Base-by-base conservation (phyloP, 2,329 filamentous ascomycete species). In the Diaporthe citri region DNA sequence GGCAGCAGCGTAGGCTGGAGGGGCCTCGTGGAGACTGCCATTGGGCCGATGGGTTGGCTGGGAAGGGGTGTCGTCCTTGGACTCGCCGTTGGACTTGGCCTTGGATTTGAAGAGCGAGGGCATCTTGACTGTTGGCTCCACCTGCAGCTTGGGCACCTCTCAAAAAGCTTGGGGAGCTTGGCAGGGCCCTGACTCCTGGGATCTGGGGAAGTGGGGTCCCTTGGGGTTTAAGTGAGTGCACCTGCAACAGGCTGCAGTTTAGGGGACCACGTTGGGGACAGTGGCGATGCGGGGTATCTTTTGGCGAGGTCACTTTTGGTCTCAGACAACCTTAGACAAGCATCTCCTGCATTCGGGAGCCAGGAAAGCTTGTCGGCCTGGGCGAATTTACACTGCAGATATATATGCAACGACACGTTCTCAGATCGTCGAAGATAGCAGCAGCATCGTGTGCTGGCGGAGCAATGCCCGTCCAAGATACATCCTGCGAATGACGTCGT, bases 101-200 rank as follows among this genome's bases (percentile, higher is more conserved):
- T 66, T 66, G 8, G 64, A 69, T 17, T 41, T 69, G 64, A 69
- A 69, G 15, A 69, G 64, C 34, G 64, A 67, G 20, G 62, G 64
- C 64, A 69, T 69, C 64, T 69, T 55, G 64, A 13, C 62, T 34
- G 4, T 36, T 17, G 17, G 4, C 41, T 48, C 64, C 46, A 36
- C 46, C 17, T 51, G 22, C 34, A 41, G 56, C 10, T n/a, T 12
- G 56, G 56, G 22, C 56, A 25, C 20, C 28, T 34, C 22, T 22
- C 34, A 59, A 41, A 36, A 59, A 13, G 25, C 57, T 60, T 60
- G 25, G 41, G 28, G 46, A 39, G 34, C 64, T 69, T 67, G 64
- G 46, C 22, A 25, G 62, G 31, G 25, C 46, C 62, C 62, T 66
- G 60, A 2, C 10, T 13, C 36, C 3, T 41, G 15, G 48, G 31